phyloP scores from a whole-genome alignment of 2,329 filamentous ascomycete species.

The Calycina herbarum region DNA sequence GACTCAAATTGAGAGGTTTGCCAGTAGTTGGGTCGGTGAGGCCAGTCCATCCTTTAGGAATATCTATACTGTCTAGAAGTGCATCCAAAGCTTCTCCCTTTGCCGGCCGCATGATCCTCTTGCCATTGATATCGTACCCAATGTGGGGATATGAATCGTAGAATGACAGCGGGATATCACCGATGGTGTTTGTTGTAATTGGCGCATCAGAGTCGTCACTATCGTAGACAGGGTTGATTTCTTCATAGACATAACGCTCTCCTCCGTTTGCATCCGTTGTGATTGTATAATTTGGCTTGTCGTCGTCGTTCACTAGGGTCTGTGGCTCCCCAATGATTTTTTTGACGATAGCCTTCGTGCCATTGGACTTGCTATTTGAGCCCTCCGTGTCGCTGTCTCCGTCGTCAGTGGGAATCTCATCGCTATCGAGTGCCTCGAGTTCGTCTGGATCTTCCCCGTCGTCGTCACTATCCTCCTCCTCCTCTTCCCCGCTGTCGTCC shows the following conservation, averaged over 20 bases:
- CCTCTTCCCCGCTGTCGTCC: conserved; percentile 47
- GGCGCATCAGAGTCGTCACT: conserved; percentile 90
- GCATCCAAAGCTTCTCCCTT: conserved; percentile 92
- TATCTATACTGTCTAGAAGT: conserved; percentile 90
- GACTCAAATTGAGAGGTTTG: conserved; percentile 83
- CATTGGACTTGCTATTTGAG: conserved; percentile 41
- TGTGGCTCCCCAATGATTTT: conserved; percentile 33
- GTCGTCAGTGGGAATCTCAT: conserved; percentile 48
- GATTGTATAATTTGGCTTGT: conserved; percentile 52
- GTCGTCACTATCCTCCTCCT: conserved; percentile 50
- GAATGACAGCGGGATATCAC: conserved; percentile 88
- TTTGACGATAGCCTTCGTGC: conserved; percentile 39
- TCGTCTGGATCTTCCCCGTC: conserved; percentile 42
- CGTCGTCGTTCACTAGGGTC: conserved; percentile 40
- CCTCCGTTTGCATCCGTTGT: conserved; percentile 87
- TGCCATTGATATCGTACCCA: conserved; percentile 98
- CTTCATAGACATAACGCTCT: conserved; percentile 85
- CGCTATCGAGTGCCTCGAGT: conserved; percentile 47
- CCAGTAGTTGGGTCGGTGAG: conserved; percentile 92
- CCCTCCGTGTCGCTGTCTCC: conserved; percentile 37
- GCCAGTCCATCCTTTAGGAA: conserved; percentile 96
- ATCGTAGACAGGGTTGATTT: conserved; percentile 93
- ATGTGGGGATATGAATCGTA: conserved; percentile 99
- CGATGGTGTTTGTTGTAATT: conserved; percentile 84
- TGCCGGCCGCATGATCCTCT: conserved; percentile 94